phyloP scores from a whole-genome alignment of 2,329 filamentous ascomycete genomes.

The Westerdykella ornata region DNA sequence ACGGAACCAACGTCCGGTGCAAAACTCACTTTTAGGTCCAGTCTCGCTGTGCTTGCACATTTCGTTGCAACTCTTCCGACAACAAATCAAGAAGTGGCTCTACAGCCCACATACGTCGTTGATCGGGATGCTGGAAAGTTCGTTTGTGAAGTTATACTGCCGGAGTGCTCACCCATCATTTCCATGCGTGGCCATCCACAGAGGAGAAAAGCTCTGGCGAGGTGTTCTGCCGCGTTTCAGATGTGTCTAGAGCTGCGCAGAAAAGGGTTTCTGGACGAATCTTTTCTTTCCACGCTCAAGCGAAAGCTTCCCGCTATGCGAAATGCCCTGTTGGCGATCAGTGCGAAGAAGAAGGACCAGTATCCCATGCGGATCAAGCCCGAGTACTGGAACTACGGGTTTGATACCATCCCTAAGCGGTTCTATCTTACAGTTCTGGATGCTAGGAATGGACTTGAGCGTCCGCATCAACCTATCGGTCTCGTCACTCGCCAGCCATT shows the following conservation, averaged over 20 bases:
- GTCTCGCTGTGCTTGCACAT: slow-evolving; percentile 62
- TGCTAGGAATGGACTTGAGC: slow-evolving; percentile 54
- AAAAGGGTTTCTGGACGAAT: slow-evolving; percentile 61
- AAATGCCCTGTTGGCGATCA: slow-evolving; percentile 81
- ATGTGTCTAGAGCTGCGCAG: slow-evolving; percentile 65
- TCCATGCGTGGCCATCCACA: slow-evolving; percentile 58
- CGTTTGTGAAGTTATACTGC: slow-evolving; percentile 71
- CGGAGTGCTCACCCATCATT: slow-evolving; percentile 64
- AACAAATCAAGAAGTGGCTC: slow-evolving; percentile 44
- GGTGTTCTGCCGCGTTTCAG: slow-evolving; percentile 83
- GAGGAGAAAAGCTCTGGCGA: slow-evolving; percentile 67
- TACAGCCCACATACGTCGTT: slow-evolving; percentile 57
- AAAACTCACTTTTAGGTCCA: slow-evolving; percentile 69
- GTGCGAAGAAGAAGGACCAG: slow-evolving; percentile 62
- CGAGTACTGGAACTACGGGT: slow-evolving; percentile 55
- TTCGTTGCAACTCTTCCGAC: slow-evolving; percentile 64
- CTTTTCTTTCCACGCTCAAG: slow-evolving; percentile 65
- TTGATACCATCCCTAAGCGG: slow-evolving; percentile 42
- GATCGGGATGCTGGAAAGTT: slow-evolving; percentile 53
- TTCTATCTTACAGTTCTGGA: slow-evolving; percentile 59
- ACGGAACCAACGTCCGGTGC: slow-evolving; percentile 63
- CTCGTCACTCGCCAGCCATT: slow-evolving; percentile 63
- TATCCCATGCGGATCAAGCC: slow-evolving; percentile 81
- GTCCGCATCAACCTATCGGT: slow-evolving; percentile 57
- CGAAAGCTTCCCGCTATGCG: slow-evolving; percentile 71